A percentile compares a stretch with the other conserved stretches of the same genome.
Evolutionary conservation across 768 basidiomycete species (phyloP).

Genomic region (Mrakia blollopis): DNA sequence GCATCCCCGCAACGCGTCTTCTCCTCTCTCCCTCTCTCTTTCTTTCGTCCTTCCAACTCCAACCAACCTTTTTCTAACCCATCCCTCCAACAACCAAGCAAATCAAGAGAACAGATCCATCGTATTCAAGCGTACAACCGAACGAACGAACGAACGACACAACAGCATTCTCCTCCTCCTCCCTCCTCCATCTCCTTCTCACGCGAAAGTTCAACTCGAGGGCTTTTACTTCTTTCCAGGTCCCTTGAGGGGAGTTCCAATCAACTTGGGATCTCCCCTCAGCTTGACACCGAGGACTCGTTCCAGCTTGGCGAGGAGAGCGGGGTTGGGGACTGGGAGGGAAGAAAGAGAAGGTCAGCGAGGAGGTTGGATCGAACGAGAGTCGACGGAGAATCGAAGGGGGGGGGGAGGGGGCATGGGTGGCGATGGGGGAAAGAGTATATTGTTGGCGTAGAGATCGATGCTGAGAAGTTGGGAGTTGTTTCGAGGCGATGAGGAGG

Average conservation of each 20-base stretch:
- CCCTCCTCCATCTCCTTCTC: neutral
- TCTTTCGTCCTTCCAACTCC: too few relatives aligned
- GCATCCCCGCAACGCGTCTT: too few relatives aligned
- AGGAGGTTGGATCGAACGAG: neutral
- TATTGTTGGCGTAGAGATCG: too few relatives aligned
- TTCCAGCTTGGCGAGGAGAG: conserved; percentile 85
- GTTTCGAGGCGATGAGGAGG: neutral
- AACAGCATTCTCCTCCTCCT: too few relatives aligned
- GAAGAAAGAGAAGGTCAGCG: neutral
- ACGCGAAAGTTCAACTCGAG: neutral
- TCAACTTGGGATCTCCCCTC: conserved; percentile 56
- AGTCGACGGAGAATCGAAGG: too few relatives aligned
- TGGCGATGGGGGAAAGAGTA: too few relatives aligned
- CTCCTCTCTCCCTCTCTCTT: too few relatives aligned
- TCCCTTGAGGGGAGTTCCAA: conserved; percentile 42
- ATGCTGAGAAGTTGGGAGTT: too few relatives aligned
- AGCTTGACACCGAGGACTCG: conserved; percentile 78
- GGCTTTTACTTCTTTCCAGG: conserved; percentile 41
- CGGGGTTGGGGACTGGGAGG: conserved; percentile 72
- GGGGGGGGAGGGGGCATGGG: too few relatives aligned
- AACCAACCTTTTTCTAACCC: too few relatives aligned
- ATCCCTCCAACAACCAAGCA: too few relatives aligned
- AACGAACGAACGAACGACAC: neutral
- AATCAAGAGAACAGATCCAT: neutral
- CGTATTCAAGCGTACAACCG: conserved; percentile 17